Conservation (phyloP, 345 rosid genomes). For the Lenwebbia sp. region DNA sequence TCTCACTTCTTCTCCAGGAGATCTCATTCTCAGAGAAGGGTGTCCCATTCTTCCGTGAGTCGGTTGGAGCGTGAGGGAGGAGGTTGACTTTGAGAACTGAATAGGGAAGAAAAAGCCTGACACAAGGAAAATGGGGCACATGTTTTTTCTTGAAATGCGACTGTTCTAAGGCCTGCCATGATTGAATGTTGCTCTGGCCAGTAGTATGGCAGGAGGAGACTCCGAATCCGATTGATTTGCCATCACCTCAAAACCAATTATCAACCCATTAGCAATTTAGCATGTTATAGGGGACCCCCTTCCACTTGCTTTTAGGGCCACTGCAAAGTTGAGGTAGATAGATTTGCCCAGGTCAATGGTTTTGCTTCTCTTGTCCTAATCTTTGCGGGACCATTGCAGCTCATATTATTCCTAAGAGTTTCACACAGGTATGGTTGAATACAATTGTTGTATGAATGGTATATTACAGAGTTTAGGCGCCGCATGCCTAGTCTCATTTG, state of each 20-base stretch:
- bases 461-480: background rate
- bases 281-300: background rate
- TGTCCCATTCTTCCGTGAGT: background rate
- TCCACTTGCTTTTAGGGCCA: background rate
- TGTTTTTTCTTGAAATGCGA: background rate
- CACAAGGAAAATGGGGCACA: background rate
- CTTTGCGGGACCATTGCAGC: background rate
- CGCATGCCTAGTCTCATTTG: background rate
- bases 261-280: background rate
- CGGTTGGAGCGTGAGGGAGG: background rate
- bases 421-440: background rate
- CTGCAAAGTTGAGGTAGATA: background rate
- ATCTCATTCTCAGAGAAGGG: background rate
- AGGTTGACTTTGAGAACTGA: background rate
- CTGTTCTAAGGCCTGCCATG: background rate
- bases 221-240: background rate
- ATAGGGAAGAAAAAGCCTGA: background rate
- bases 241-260: background rate
- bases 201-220: background rate
- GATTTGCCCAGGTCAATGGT: background rate
- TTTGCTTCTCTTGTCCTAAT: slow-evolving; percentile 1
- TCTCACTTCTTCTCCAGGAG: background rate
- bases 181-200: background rate
- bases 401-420: background rate
- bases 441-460: background rate